Conservation (phyloP, 768 basidiomycete genomes). For the Auriscalpium vulgare region DNA sequence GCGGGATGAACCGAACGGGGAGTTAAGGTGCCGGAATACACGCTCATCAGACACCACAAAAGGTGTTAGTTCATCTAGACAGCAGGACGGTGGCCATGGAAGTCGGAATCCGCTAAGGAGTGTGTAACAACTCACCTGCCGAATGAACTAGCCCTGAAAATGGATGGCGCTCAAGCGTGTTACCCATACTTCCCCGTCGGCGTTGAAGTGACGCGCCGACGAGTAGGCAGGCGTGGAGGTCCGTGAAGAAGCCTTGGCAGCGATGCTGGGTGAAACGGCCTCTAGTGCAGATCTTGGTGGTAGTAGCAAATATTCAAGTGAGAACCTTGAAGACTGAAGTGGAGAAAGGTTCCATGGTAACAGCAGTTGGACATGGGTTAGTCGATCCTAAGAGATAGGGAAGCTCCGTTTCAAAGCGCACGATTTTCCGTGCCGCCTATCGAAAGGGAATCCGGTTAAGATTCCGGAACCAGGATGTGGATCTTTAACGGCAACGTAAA, state of each 20-base stretch:
- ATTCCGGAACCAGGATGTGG: too few relatives aligned
- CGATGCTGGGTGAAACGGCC: slow-evolving; percentile 67
- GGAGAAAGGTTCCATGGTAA: slow-evolving; percentile 85
- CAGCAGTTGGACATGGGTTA: slow-evolving; percentile 83
- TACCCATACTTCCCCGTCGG: slow-evolving; percentile 79
- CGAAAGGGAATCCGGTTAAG: too few relatives aligned
- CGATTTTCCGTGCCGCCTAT: too few relatives aligned
- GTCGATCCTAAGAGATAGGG: too few relatives aligned
- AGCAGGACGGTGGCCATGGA: slow-evolving; percentile 86
- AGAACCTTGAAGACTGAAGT: slow-evolving; percentile 84
- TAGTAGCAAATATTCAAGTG: slow-evolving; percentile 86
- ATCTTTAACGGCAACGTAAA: too few relatives aligned
- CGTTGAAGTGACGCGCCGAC: slow-evolving; percentile 62
- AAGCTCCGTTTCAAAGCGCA: too few relatives aligned
- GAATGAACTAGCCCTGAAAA: slow-evolving; percentile 89
- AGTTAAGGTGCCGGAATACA: slow-evolving; percentile 79
- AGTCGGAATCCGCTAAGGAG: slow-evolving; percentile 81
- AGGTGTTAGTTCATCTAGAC: slow-evolving; percentile 83
- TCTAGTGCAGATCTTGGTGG: slow-evolving; percentile 84
- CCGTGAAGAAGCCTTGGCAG: slow-evolving; percentile 73
- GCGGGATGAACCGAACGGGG: slow-evolving; percentile 63
- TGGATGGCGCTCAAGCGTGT: slow-evolving; percentile 84
- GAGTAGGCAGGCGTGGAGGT: slow-evolving; percentile 77
- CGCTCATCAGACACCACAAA: slow-evolving; percentile 80
- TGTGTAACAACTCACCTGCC: slow-evolving; percentile 87